Base-by-base conservation (phyloP, 1,284 basidiomycete species). In the Ceratobasidium sp. region DNA sequence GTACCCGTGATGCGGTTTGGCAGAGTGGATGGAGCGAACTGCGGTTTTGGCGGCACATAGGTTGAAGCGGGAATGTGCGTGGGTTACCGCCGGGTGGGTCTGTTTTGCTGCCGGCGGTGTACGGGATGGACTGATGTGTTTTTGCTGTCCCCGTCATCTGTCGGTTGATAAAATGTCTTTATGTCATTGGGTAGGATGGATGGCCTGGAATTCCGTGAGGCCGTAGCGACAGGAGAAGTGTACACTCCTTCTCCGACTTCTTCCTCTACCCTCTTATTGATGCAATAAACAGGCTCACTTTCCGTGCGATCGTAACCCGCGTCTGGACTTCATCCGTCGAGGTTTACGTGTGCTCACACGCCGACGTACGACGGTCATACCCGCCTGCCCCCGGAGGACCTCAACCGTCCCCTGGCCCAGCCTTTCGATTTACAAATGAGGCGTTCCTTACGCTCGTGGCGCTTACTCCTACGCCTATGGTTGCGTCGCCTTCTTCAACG, bases 21-120 rank as follows among this genome's bases (percentile, higher is more conserved):
- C 40, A 75, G 74, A 72, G 36, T 75, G 74, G 74, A 75, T 75
- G 74, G 74, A 75, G 48, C 66, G 73, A 30, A 73, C 71, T 42
- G 73, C 73, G 25, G 51, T 75, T n/a, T 42, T 75, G 12, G 54
- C 74, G 14, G 74, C 74, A 7, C 74, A 75, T 46, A 49, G 69
- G 16, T 28, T 75, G 11, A 72, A 73, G 61, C 61, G 73, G n/a
- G 63, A 75, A 44, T 75, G 74, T 40, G 70, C 63, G 16, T 75
- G 74, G 74, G 73, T 73, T 54, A 75, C 74, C 28, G 74, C 74
- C 48, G 73, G 74, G 66, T 74, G 64, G 54, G 56, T 33, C 23
- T 36, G 28, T 40, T 72, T 30, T 33, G 28, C 18, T 60, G 11
- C 56, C 67, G 67, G 21, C 42, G 67, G 54, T 6, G 56, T 59